Base-by-base conservation (phyloP, 2,329 filamentous ascomycete species). In the Cyclaneusma minus region DNA sequence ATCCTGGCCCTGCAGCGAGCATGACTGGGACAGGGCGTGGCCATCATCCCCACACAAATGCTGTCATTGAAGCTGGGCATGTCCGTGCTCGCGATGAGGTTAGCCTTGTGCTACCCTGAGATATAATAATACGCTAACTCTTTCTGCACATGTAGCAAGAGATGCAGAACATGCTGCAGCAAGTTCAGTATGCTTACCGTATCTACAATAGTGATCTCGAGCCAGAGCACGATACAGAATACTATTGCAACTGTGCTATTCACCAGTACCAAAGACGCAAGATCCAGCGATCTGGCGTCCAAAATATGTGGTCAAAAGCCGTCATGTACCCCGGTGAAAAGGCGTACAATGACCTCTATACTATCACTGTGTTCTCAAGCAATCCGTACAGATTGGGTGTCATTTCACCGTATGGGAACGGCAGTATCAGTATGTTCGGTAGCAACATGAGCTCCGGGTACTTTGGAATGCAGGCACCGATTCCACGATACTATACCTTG, bases 141-240 rank as follows among this genome's bases (percentile, higher is more conserved):
- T 15, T 10, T 12, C 14, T 28, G 11, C 12, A 22, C 11, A 24
- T 23, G 11, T 28, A 55, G 49, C 52, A 56, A 47, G 41, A 54
- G 17, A 58, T 60, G 51, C 54, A 58, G 29, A 48, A 53, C 22
- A 20, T 37, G 12, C 40, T 60, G 4, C 54, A 55, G 29, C 43
- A 24, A n/a, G 33, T 60, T 4, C 56, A 60, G 29, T 41, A 40
- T 8, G 29, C 41, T 17, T 50, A 51, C 35, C 28, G 35, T 8
- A 56, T 60, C 21, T 61, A 52, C 41, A 60, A 60, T 33, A 44
- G 40, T 25, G 56, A 60, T 25, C 52, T 60, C 21, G 56, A 60
- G 34, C 57, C 57, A 7, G 56, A 60, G 28, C 55, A 60, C 32
- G 54, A 59, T 6, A 38, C 42, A 7, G 51, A 55, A 4, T 47